phyloP scores from a whole-genome alignment of 495 filamentous ascomycete species.

The Annulohypoxylon maeteangense region DNA sequence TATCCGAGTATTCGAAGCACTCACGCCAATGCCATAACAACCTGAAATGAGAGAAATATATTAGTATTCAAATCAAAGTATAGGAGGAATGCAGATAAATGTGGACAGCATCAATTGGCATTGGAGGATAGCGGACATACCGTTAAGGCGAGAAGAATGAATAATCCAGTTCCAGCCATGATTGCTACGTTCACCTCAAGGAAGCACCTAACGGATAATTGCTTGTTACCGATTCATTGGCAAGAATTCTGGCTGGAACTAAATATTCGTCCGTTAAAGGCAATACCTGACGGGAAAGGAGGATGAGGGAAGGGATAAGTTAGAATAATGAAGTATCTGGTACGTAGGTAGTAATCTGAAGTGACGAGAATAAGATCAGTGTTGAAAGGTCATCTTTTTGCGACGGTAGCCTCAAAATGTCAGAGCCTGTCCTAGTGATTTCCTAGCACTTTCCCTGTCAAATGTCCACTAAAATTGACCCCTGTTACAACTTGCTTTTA shows the following conservation, averaged over 20 bases:
- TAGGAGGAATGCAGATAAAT: background rate
- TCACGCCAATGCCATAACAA: constrained; percentile 95
- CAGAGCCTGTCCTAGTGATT: constrained; percentile 3
- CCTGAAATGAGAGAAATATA: constrained; percentile 48
- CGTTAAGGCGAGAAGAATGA: constrained; percentile 83
- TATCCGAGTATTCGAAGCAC: constrained; percentile 44
- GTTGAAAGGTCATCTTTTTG: constrained; percentile 35
- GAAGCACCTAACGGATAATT: constrained; percentile 28
- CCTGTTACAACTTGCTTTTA: constrained; percentile 33
- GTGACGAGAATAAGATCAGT: constrained; percentile 8
- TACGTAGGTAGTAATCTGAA: background rate
- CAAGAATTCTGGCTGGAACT: background rate
- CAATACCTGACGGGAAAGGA: constrained; percentile 3
- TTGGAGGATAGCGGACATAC: constrained; percentile 45
- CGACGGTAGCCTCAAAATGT: constrained; percentile 45
- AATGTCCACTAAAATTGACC: constrained; percentile 28
- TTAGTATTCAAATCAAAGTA: constrained; percentile 12
- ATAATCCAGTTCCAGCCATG: constrained; percentile 68
- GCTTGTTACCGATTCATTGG: constrained; percentile 48
- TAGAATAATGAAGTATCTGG: background rate
- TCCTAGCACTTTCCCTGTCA: constrained; percentile 2
- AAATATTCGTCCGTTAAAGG: constrained; percentile 7
- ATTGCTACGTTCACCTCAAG: constrained; percentile 34
- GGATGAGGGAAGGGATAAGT: background rate
- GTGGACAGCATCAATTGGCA: background rate